Conservation (phyloP, 2,329 filamentous ascomycete species). For the Albophoma yamanashiensis region DNA sequence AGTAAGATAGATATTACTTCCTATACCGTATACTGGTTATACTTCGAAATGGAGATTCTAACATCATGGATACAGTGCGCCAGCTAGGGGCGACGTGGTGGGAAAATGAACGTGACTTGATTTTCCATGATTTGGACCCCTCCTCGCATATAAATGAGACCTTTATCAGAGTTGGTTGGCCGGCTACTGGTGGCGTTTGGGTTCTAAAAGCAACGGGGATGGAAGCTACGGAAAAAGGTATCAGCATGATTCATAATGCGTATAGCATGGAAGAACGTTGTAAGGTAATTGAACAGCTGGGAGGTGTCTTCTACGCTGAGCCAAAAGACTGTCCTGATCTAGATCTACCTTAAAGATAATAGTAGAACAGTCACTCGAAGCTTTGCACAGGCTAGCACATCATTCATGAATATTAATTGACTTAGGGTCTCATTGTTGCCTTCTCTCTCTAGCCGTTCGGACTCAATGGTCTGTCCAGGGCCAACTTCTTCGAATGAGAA, state of each 20-base stretch:
- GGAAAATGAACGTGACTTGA: too few species aligned
- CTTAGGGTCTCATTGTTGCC: too few species aligned
- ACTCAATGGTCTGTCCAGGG: too few species aligned
- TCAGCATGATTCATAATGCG: not conserved
- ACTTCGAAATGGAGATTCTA: not conserved
- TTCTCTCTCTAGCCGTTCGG: too few species aligned
- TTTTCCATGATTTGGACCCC: too few species aligned
- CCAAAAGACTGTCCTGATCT: not conserved
- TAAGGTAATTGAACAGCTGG: not conserved
- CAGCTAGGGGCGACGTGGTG: not conserved
- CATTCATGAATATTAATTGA: too few species aligned
- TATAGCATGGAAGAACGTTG: not conserved
- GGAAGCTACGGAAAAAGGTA: not conserved
- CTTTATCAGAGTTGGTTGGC: not conserved
- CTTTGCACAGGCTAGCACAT: too few species aligned
- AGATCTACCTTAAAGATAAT: not conserved
- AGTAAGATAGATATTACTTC: not conserved
- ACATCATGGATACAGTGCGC: not conserved
- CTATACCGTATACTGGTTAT: not conserved
- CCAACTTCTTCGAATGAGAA: too few species aligned
- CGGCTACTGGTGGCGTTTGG: not conserved
- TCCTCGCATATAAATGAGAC: not conserved
- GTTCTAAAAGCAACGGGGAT: not conserved
- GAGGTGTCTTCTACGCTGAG: not conserved
- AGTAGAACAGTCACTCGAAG: too few species aligned